Base-by-base conservation (phyloP, 306 rosid species). In the Pyrus betulifolia region DNA sequence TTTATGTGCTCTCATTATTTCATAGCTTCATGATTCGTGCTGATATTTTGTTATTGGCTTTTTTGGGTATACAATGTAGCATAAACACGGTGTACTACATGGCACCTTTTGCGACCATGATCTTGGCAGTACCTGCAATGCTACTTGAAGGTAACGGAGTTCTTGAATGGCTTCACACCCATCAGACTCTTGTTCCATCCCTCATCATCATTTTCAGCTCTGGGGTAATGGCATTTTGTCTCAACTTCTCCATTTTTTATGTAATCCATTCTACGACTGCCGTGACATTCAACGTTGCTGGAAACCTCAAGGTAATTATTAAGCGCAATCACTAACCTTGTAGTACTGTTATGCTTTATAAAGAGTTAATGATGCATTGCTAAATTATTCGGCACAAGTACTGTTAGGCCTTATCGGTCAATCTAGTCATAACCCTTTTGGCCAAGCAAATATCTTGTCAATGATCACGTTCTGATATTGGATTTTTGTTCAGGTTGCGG, bases 41-140 rank as follows among this genome's bases (percentile, higher is more conserved):
- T 74, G 46, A 38, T 40, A 38, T 69, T 5, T 12, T 27, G 73
- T n/a, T 33, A 9, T n/a, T 23, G 7, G 46, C 46, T 11, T 60
- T 60, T 35, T 61, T 67, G 72, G 63, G 19, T 8, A 23, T 49
- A 66, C 66, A 19, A 40, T 70, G 22, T 69, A 95, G 98, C 89
- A 95, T 95, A 85, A 95, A 95, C 87, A 95, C 98, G 8, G 98
- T 95, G 76, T 95, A 90, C 86, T 95, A 95, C 86, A 95, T 95
- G 98, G 97, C 98, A 25, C 98, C 98, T 76, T 90, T 84, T 60
- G 98, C 98, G 13, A 95, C 98, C 79, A 92, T 92, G 97, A 95
- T 95, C 81, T 87, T 95, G 96, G 96, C 93, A 5, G 84, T 89
- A 75, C 98, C 98, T 81, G 98, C 98, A 57, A 3, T 82, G 75